Percentiles rank a stretch among this genome's conserved stretches.
Conservation (phyloP, 1,284 basidiomycete species). For the Neolentinus lepideus region DNA sequence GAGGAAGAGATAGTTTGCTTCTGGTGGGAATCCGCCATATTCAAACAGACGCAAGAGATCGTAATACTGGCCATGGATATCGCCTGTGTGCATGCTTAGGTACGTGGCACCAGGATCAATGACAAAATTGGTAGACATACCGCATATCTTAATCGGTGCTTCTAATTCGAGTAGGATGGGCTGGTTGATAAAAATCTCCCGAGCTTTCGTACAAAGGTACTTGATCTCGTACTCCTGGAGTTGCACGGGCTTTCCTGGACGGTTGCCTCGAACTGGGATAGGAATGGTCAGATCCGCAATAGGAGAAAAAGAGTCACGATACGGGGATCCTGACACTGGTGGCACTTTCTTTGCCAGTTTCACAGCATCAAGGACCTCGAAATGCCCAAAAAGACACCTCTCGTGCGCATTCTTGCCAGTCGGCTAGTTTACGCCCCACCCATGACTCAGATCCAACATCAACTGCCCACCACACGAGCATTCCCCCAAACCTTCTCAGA, state of each 20-base stretch:
- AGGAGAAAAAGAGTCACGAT: background rate
- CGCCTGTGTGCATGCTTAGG: slow-evolving; percentile 42
- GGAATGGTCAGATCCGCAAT: background rate
- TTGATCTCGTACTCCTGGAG: slow-evolving; percentile 96
- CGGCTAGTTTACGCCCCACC: background rate
- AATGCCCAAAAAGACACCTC: background rate
- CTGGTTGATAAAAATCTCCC: slow-evolving; percentile 95
- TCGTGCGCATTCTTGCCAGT: background rate
- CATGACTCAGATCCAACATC: background rate
- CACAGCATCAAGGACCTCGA: background rate
- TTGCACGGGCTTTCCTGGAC: slow-evolving; percentile 91
- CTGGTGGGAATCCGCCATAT: slow-evolving; percentile 92
- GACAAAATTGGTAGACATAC: slow-evolving; percentile 39
- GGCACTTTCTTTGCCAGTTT: background rate
- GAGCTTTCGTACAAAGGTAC: slow-evolving; percentile 89
- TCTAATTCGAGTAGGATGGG: slow-evolving; percentile 92
- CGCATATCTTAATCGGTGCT: slow-evolving; percentile 96
- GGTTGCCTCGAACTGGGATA: slow-evolving; percentile 78
- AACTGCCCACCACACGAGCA: background rate
- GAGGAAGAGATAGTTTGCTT: slow-evolving; percentile 94
- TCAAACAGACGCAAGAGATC: slow-evolving; percentile 91
- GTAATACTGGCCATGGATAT: slow-evolving; percentile 95
- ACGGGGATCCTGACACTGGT: background rate
- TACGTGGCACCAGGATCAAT: background rate
- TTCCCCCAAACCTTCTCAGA: background rate